Evolutionary conservation across 345 rosid species (phyloP), one percentile per base, ranked within the genome.

Genomic region (Sisymbrium irio): DNA sequence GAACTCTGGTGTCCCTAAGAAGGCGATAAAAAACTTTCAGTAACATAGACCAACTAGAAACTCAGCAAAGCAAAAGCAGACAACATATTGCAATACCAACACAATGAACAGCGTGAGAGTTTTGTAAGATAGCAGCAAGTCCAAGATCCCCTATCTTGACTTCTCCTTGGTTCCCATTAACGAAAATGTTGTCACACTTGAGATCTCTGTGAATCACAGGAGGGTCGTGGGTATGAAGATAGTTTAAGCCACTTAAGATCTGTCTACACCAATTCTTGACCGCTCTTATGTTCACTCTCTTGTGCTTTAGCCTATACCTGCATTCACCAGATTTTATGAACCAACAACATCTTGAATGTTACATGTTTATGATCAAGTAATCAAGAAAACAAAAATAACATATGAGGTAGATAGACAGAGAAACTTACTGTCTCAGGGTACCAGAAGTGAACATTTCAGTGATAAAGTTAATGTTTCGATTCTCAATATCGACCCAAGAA

Each of bases 111-210:
- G 96, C 95, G 13, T 91, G 97, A 4, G 98, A 79, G 77, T 91
- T 85, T 33, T 85, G 80, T 55, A 94, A 95, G 46, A 89, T 85
- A 20, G 97, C 98, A 18, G 98, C 98, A 4, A 91, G 90, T 41
- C 98, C 97, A 30, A 94, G 98, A 89, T 93, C 98, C 1, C 98
- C 98, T 14, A 93, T 90, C 88, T 93, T 93, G 60, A 93, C 96
- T 74, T 91, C 96, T 46, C 98, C 98, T 81, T 91, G 98, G 80
- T 91, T 94, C 2, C 98, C 98, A 75, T 94, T 94, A 33, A 94
- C 64, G 71, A 94, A 94, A 69, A 94, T 91, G 66, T 94, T 94
- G 71, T 94, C 98, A 75, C 98, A 93, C 81, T 93, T 93, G 56
- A 93, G 92, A 88, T 93, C 98, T 82, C 98, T 83, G 22, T 93